These are phyloP conservation scores for Hamamelis virginiana DNA, from an alignment of 164 flowering plant genomes.

Conservation along the genomic window DNA sequence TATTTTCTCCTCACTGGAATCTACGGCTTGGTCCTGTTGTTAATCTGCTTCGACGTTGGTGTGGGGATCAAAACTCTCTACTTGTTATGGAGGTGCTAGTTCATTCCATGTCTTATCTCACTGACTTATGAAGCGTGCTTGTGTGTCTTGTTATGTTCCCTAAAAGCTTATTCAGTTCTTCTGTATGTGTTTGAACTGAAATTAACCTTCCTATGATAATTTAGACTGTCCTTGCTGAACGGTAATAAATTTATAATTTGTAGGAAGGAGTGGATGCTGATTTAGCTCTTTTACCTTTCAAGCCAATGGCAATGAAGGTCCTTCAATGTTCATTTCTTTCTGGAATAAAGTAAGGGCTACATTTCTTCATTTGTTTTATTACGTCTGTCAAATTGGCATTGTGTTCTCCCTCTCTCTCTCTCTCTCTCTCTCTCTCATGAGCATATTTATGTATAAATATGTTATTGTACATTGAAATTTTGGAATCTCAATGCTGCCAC, in stretches of 20 bases:
- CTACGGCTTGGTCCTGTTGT: constrained; percentile 82
- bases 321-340: constrained; percentile 83
- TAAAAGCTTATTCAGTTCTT: not conserved
- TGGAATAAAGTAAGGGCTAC: constrained; percentile 76
- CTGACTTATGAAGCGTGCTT: not conserved
- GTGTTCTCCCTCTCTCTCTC: not conserved
- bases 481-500: not conserved
- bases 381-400: no score
- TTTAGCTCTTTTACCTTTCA: constrained; percentile 68
- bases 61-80: constrained; percentile 56
- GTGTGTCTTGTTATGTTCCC: not conserved
- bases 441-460: not conserved
- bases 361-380: no score
- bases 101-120: not conserved
- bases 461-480: not conserved
- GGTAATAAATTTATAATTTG: constrained; percentile 13
- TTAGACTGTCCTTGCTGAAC: not conserved
- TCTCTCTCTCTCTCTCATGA: not conserved
- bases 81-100: constrained; percentile 76
- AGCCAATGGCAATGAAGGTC: constrained; percentile 79
- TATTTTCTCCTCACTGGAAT: constrained; percentile 88
- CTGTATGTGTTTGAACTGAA: not conserved
- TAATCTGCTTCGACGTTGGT: constrained; percentile 86
- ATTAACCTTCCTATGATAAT: not conserved
- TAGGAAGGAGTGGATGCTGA: constrained; percentile 62